Evolutionary conservation across 2,329 filamentous ascomycete species (phyloP).

Genomic region (Volutella citrinella): DNA sequence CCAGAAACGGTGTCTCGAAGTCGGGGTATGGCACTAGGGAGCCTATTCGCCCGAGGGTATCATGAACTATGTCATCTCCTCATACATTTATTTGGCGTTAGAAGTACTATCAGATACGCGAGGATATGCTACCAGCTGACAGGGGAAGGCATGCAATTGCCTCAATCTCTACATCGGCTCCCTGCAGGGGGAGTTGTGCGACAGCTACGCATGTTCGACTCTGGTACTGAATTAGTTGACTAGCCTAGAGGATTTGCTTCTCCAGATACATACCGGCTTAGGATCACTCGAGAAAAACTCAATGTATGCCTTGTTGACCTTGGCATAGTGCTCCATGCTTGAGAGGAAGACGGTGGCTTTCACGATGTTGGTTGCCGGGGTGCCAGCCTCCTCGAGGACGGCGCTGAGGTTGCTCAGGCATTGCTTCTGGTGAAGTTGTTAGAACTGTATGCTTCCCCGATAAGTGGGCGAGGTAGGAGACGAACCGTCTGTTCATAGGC

Average conservation of each 20-base stretch:
- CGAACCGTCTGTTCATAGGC: too few species aligned
- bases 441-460: too few species aligned
- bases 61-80: too few species aligned
- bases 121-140: too few species aligned
- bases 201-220: constrained; percentile 69
- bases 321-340: constrained; percentile 62
- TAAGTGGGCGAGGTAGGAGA: too few species aligned
- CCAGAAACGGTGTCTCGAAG: too few species aligned
- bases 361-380: constrained; percentile 57
- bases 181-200: constrained; percentile 67
- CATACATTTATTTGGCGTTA: too few species aligned
- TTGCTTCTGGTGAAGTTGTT: constrained; percentile 42
- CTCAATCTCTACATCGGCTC: constrained; percentile 73
- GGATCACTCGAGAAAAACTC: constrained; percentile 44
- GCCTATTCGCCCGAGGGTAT: too few species aligned
- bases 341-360: constrained; percentile 68
- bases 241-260: neutral
- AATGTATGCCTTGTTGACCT: constrained; percentile 55
- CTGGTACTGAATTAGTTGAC: constrained; percentile 18
- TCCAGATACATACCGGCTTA: constrained; percentile 40
- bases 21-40: too few species aligned
- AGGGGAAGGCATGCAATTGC: constrained; percentile 7
- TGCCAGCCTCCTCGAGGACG: constrained; percentile 60
- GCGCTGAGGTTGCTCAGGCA: constrained; percentile 56
- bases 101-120: too few species aligned